Evolutionary conservation across 106 monocot species (phyloP).

Genomic region (Gastrodia elata): DNA sequence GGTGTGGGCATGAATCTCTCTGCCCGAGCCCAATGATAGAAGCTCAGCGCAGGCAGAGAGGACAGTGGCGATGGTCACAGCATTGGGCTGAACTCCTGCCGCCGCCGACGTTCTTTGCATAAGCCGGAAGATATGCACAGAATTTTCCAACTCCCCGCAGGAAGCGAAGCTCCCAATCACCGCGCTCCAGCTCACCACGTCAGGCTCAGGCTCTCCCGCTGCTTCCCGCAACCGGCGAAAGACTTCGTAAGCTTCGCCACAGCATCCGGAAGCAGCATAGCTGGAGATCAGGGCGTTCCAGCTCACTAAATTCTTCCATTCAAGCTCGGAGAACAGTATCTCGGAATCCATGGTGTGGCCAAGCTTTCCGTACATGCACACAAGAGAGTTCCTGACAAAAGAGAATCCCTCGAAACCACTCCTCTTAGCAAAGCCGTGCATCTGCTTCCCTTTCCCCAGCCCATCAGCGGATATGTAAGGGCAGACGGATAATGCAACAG

Average conservation of each 20-base stretch:
- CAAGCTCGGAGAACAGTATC: conserved; percentile 19
- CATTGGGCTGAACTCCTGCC: conserved; percentile 18
- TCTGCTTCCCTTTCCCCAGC: conserved; percentile 27
- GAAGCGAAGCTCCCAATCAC: conserved; percentile 37
- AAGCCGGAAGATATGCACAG: conserved; percentile 30
- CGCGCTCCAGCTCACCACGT: conserved; percentile 54
- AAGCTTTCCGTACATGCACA: conserved; percentile 67
- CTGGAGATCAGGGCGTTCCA: conserved; percentile 67
- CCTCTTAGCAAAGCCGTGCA: conserved; percentile 32
- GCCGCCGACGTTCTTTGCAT: no score
- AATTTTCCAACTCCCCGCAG: conserved; percentile 13
- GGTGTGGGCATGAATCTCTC: conserved; percentile 35
- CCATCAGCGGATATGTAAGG: conserved; percentile 15
- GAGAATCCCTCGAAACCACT: conserved; percentile 29
- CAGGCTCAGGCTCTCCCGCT: conserved; percentile 12
- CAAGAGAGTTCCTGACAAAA: conserved; percentile 55
- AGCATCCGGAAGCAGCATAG: conserved; percentile 40
- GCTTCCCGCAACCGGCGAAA: conserved; percentile 23
- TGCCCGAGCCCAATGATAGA: conserved; percentile 24
- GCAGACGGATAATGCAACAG: conserved; percentile 48
- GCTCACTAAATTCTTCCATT: conserved; percentile 31
- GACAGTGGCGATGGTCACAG: conserved; percentile 29
- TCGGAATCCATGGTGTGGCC: conserved; percentile 30
- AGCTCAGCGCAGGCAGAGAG: conserved; percentile 33
- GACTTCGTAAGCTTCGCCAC: conserved; percentile 36